These are phyloP conservation scores for Pichia rugopelliculosa DNA, from an alignment of 805 yeast species.

Conservation along the genomic window DNA sequence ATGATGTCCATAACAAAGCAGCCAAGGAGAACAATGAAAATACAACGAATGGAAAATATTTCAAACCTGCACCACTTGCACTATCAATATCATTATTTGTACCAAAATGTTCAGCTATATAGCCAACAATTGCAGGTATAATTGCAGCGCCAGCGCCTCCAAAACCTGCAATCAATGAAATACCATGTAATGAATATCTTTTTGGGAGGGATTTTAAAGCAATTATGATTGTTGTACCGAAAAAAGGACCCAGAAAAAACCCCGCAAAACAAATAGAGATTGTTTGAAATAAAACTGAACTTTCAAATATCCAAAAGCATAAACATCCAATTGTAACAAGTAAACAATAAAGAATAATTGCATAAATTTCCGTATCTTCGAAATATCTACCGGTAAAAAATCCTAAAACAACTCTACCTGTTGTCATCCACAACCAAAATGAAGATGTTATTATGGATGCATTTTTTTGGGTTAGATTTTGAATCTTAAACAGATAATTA, in stretches of 20 bases:
- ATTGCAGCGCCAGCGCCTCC: conserved; percentile 84
- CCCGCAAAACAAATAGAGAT: conserved; percentile 37
- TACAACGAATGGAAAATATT: conserved; percentile 25
- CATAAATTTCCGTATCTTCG: conserved; percentile 32
- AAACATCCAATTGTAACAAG: conserved; percentile 29
- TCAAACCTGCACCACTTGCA: conserved; percentile 26
- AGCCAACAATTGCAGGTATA: conserved; percentile 60
- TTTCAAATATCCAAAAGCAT: conserved; percentile 27
- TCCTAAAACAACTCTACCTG: conserved; percentile 41
- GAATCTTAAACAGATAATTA: conserved; percentile 38
- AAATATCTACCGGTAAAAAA: conserved; percentile 40
- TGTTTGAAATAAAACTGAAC: conserved; percentile 23
- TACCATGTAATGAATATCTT: conserved; percentile 52
- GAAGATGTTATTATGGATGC: conserved; percentile 43
- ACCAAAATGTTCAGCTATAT: conserved; percentile 27
- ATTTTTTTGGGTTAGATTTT: conserved; percentile 28
- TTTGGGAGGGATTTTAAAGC: conserved; percentile 57
- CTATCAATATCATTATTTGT: conserved; percentile 8
- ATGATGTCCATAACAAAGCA: conserved; percentile 22
- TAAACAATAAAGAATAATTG: conserved; percentile 34
- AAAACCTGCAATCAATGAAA: conserved; percentile 68
- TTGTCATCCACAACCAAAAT: conserved; percentile 45
- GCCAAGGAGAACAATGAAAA: conserved; percentile 20
- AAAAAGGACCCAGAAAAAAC: conserved; percentile 45
- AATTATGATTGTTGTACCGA: conserved; percentile 64